Evolutionary conservation across 495 filamentous ascomycete species (phyloP).

Genomic region (Hyphodiscus hymeniophilus): DNA sequence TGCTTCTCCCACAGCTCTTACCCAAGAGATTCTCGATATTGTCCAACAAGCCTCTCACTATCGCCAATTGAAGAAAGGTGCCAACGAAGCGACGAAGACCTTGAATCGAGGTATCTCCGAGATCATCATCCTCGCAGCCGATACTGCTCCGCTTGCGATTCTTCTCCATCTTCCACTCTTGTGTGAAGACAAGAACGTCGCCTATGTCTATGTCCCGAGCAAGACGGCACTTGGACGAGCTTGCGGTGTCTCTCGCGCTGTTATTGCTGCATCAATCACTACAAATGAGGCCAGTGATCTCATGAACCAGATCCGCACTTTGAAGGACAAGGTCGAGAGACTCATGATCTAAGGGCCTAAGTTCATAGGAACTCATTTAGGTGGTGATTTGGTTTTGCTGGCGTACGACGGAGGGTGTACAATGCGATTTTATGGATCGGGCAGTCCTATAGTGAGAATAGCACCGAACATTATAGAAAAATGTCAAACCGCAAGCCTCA

Average conservation of each 20-base stretch:
- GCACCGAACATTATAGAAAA: no score
- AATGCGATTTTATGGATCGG: no score
- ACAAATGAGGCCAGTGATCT: conserved; percentile 91
- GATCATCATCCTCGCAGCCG: conserved; percentile 81
- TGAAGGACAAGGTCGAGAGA: conserved; percentile 95
- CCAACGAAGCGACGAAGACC: conserved; percentile 74
- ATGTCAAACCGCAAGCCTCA: no score
- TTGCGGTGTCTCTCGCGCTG: conserved; percentile 75
- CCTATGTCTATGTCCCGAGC: conserved; percentile 62
- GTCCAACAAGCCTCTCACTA: conserved; percentile 82
- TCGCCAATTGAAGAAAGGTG: conserved; percentile 82
- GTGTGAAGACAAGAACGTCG: conserved; percentile 71
- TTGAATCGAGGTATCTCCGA: conserved; percentile 84
- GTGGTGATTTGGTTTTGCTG: background rate
- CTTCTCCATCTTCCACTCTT: conserved; percentile 87
- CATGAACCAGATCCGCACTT: conserved; percentile 67
- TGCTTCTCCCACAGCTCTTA: background rate
- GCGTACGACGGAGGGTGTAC: background rate
- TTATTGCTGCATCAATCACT: conserved; percentile 82
- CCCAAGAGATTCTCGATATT: conserved; percentile 72
- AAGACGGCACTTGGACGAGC: conserved; percentile 67
- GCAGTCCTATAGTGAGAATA: no score
- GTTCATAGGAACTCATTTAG: background rate
- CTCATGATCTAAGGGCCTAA: conserved; percentile 70
- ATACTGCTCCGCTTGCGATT: conserved; percentile 79